phyloP scores from a whole-genome alignment of 192 early-diverging fungal genomes.

The Podila minutissima region DNA sequence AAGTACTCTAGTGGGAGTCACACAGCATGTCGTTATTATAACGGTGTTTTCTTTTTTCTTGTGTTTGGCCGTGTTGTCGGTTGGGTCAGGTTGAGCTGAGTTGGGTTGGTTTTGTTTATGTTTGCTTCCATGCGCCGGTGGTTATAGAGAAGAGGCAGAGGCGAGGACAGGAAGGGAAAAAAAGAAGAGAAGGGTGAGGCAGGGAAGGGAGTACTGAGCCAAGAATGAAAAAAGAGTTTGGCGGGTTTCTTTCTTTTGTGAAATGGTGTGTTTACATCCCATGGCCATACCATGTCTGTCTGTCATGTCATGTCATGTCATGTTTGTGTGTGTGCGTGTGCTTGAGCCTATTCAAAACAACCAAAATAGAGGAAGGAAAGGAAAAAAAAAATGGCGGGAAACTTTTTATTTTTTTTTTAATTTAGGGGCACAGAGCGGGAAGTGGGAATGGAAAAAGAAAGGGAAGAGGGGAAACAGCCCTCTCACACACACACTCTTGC shows the following conservation, averaged over 20 bases:
- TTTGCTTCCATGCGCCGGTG: neutral
- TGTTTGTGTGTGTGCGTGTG: too few species aligned
- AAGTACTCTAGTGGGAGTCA: too few species aligned
- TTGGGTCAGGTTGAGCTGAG: too few species aligned
- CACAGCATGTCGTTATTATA: too few species aligned
- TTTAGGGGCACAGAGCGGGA: neutral
- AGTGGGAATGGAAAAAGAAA: neutral
- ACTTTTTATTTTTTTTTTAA: neutral
- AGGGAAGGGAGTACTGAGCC: neutral
- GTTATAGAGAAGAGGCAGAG: neutral
- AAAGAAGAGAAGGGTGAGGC: neutral
- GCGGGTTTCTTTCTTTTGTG: neutral
- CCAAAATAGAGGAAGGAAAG: neutral
- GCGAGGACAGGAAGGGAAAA: neutral
- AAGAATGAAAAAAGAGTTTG: neutral
- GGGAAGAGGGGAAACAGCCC: neutral
- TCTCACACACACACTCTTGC: too few species aligned
- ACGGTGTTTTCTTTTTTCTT: too few species aligned
- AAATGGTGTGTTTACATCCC: too few species aligned
- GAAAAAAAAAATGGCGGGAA: constrained; percentile 4
- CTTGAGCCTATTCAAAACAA: too few species aligned
- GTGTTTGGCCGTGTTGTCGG: too few species aligned
- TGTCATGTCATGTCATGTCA: too few species aligned
- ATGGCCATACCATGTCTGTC: too few species aligned
- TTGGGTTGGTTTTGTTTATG: neutral